Conservation (phyloP, 805 yeast genomes). For the Metschnikowia drakensbergensis region DNA sequence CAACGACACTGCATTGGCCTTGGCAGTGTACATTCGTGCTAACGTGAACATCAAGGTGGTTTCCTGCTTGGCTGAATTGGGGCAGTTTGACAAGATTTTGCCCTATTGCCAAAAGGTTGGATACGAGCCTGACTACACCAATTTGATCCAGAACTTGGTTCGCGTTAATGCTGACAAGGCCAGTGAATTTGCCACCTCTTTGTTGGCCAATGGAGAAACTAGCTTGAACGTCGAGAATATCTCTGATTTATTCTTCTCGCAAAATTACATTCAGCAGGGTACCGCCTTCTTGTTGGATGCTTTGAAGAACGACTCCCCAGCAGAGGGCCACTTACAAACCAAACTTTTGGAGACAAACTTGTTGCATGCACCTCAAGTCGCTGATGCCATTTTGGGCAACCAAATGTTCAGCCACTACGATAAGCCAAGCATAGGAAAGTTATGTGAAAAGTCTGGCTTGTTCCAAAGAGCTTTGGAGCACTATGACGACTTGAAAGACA, state of each 20-base stretch:
- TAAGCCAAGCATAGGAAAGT: conserved; percentile 83
- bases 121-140: conserved; percentile 85
- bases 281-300: conserved; percentile 96
- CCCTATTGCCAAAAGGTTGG: conserved; percentile 90
- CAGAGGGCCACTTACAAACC: conserved; percentile 95
- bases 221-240: conserved; percentile 76
- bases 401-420: conserved; percentile 95
- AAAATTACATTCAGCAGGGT: conserved; percentile 94
- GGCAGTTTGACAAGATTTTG: conserved; percentile 91
- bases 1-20: conserved; percentile 73
- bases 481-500: conserved; percentile 90
- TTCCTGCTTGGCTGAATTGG: conserved; percentile 86
- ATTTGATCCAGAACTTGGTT: conserved; percentile 83
- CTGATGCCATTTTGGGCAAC: conserved; percentile 96
- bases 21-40: conserved; percentile 86
- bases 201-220: conserved; percentile 59
- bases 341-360: conserved; percentile 88
- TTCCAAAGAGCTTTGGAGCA: conserved; percentile 95
- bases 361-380: conserved; percentile 97
- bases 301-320: conserved; percentile 86
- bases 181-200: conserved; percentile 89
- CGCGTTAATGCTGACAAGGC: conserved; percentile 97
- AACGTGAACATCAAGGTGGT: conserved; percentile 85
- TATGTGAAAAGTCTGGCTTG: conserved; percentile 95
- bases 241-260: conserved; percentile 92